These are phyloP conservation scores for Linum lewisii DNA, from an alignment of 345 rosid species.

Conservation along the genomic window DNA sequence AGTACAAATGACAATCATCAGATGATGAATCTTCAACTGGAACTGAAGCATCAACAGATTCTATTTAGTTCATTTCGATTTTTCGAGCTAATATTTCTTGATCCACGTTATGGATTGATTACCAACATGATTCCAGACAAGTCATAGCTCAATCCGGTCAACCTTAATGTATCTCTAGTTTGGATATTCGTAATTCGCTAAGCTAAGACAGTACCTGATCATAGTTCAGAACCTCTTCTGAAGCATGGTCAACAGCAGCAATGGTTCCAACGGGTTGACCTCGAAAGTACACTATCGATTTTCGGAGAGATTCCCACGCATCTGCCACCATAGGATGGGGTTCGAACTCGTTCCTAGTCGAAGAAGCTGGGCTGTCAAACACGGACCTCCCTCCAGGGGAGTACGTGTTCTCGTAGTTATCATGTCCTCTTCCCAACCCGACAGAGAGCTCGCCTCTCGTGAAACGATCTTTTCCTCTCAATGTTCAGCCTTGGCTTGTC, in stretches of 20 bases:
- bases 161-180: background rate
- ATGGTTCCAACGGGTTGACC: conserved; percentile 86
- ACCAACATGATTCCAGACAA: too few species aligned
- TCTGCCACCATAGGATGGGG: conserved; percentile 96
- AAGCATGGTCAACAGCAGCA: conserved; percentile 88
- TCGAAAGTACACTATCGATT: conserved; percentile 64
- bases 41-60: too few species aligned
- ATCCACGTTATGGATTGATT: too few species aligned
- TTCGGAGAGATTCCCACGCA: conserved; percentile 90
- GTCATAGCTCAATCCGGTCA: too few species aligned
- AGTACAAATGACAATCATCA: too few species aligned
- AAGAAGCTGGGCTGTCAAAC: conserved; percentile 69
- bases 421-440: conserved; percentile 45
- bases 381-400: conserved; percentile 30
- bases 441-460: conserved; percentile 91
- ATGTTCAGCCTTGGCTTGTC: conserved; percentile 82
- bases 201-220: conserved; percentile 61
- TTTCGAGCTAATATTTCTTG: too few species aligned
- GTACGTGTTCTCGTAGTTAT: conserved; percentile 32
- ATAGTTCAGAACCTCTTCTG: conserved; percentile 90
- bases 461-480: conserved; percentile 84
- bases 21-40: background rate
- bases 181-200: background rate
- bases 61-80: too few species aligned
- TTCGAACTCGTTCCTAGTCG: conserved; percentile 75